Evolutionary conservation across 1,284 basidiomycete species (phyloP).

Genomic region (Ceratobasidium sp.): DNA sequence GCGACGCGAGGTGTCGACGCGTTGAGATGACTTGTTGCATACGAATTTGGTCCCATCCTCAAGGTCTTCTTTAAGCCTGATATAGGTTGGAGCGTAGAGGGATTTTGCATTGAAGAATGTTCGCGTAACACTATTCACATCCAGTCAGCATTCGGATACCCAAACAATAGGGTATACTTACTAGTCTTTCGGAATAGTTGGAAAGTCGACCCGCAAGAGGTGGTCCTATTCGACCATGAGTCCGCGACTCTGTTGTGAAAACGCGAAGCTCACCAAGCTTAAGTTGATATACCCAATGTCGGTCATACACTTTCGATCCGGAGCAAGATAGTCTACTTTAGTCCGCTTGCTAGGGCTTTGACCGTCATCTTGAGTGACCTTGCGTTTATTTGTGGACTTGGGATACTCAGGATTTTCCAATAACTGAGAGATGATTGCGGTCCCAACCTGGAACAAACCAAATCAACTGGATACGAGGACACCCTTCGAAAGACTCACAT

Average conservation of each 20-base stretch:
- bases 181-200: conserved; percentile 60
- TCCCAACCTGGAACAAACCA: conserved; percentile 52
- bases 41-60: conserved; percentile 52
- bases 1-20: conserved; percentile 56
- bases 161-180: conserved; percentile 21
- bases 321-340: conserved; percentile 60
- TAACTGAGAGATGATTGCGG: conserved; percentile 61
- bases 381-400: conserved; percentile 49
- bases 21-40: conserved; percentile 47
- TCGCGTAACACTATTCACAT: conserved; percentile 50
- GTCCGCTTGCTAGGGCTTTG: conserved; percentile 58
- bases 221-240: conserved; percentile 49
- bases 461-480: conserved; percentile 23
- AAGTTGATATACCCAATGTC: conserved; percentile 58
- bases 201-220: conserved; percentile 60
- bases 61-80: conserved; percentile 29
- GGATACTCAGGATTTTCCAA: conserved; percentile 70
- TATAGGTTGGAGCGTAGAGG: conserved; percentile 66
- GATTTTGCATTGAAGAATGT: conserved; percentile 51
- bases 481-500: conserved; percentile 6
- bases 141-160: background rate
- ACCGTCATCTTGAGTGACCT: conserved; percentile 8
- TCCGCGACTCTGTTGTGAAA: conserved; percentile 48
- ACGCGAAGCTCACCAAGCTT: conserved; percentile 55
- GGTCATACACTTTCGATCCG: conserved; percentile 53